These are phyloP conservation scores for Cyamopsis tetragonoloba DNA, from an alignment of 306 rosid genomes.

Conservation along the genomic window DNA sequence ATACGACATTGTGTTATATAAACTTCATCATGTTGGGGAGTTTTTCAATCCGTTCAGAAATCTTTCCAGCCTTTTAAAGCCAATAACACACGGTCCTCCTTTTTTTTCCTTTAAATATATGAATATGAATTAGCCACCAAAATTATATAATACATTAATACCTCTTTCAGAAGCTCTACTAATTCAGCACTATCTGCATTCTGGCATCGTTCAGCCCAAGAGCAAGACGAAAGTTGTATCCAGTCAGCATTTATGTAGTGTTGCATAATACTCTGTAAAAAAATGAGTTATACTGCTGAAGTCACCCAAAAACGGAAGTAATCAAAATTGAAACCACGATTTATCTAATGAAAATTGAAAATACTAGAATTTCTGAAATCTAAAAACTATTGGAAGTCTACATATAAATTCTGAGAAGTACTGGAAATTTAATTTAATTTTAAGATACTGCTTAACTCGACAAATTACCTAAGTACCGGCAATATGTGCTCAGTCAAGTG, in stretches of 20 bases:
- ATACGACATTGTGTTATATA: too few species aligned
- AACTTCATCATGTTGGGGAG: not conserved
- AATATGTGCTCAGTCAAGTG: not conserved
- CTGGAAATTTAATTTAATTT: not conserved
- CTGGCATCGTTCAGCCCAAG: constrained; percentile 62
- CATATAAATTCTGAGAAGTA: not conserved
- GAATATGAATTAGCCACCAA: constrained; percentile 5
- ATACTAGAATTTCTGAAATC: not conserved
- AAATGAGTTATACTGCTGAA: constrained; percentile 7
- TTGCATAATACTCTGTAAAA: constrained; percentile 58
- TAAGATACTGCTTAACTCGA: not conserved
- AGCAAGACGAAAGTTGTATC: constrained; percentile 46
- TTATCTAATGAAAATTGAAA: constrained; percentile 5
- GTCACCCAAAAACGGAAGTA: constrained; percentile 14
- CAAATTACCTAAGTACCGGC: not conserved
- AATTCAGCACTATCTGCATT: constrained; percentile 68
- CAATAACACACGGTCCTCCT: not conserved
- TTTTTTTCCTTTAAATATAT: not conserved
- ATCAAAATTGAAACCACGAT: not conserved
- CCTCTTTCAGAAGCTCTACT: constrained; percentile 78
- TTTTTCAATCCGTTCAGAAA: not conserved
- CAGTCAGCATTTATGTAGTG: constrained; percentile 54
- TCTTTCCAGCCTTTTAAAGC: not conserved
- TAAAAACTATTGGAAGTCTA: not conserved
- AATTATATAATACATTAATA: constrained; percentile 51